These are phyloP conservation scores for Toxicodendron radicans DNA, from an alignment of 345 rosid species.

Conservation along the genomic window DNA sequence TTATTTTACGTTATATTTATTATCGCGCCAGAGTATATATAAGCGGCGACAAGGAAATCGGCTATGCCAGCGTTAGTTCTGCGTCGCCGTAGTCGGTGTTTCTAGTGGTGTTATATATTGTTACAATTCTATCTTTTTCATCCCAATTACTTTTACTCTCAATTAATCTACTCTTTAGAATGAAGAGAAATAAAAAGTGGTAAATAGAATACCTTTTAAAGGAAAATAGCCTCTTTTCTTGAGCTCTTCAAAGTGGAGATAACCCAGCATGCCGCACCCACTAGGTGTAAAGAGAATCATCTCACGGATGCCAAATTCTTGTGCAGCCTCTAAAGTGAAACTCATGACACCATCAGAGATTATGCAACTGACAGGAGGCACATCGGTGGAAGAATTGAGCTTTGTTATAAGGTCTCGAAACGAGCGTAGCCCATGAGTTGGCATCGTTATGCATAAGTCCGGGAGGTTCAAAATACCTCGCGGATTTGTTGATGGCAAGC, in stretches of 20 bases:
- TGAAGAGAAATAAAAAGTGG: too few relatives aligned
- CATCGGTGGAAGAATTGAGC: background rate
- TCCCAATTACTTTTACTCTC: too few relatives aligned
- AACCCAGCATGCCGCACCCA: constrained; percentile 35
- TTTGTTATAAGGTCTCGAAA: too few relatives aligned
- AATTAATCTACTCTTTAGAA: too few relatives aligned
- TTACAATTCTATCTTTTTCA: constrained; percentile 11
- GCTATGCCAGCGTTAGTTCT: too few relatives aligned
- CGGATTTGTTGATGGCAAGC: constrained; percentile 33
- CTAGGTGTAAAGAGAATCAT: constrained; percentile 46
- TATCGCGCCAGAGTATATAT: too few relatives aligned
- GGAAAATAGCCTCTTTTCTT: constrained; percentile 25
- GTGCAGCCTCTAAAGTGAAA: constrained; percentile 41
- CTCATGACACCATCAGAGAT: constrained; percentile 45
- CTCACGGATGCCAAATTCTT: constrained; percentile 36
- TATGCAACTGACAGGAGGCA: constrained; percentile 40
- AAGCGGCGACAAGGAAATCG: too few relatives aligned
- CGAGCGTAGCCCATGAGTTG: constrained; percentile 29
- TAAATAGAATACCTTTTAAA: constrained; percentile 35
- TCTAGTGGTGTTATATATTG: too few relatives aligned
- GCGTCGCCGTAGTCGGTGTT: too few relatives aligned
- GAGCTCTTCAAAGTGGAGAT: constrained; percentile 25
- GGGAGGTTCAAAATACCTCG: too few relatives aligned
- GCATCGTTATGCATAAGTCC: constrained; percentile 1
- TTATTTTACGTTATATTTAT: too few relatives aligned